Percentiles rank a stretch among this genome's conserved stretches.
phyloP scores from a whole-genome alignment of 2,329 filamentous ascomycete species.

The Fusarium avenaceum region DNA sequence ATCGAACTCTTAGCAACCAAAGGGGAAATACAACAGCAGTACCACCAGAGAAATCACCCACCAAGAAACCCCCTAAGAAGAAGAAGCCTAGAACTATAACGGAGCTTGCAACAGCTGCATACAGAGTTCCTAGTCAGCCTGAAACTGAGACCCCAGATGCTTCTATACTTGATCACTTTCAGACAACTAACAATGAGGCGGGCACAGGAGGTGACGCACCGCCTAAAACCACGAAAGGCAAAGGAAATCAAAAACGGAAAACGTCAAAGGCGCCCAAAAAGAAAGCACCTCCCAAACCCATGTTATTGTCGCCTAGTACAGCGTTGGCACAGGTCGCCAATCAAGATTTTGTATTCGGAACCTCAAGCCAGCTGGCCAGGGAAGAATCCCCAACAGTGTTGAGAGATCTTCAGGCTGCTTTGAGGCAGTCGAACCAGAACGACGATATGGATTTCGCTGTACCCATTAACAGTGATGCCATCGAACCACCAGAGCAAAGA shows the following conservation, averaged over 20 bases:
- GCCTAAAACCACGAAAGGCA: conserved; percentile 49
- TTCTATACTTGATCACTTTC: conserved; percentile 62
- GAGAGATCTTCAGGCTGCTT: conserved; percentile 71
- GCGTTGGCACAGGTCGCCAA: conserved; percentile 74
- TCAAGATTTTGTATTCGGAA: conserved; percentile 87
- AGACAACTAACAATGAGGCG: conserved; percentile 5
- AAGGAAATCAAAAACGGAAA: conserved; percentile 53
- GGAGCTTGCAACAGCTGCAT: conserved; percentile 79
- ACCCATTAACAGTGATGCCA: conserved; percentile 55
- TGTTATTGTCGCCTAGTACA: conserved; percentile 76
- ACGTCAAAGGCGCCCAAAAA: conserved; percentile 55
- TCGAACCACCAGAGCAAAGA: conserved; percentile 52
- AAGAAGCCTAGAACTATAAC: conserved; percentile 85
- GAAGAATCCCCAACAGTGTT: conserved; percentile 78
- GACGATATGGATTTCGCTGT: conserved; percentile 58
- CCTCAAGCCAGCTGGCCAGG: conserved; percentile 82
- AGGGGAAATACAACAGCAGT: conserved; percentile 43
- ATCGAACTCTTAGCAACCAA: conserved; percentile 63
- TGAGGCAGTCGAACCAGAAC: conserved; percentile 68
- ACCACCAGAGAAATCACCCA: conserved; percentile 54
- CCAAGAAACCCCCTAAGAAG: conserved; percentile 72
- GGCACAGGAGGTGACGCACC: conserved; percentile 10
- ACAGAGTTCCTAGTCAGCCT: conserved; percentile 57
- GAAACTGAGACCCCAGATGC: conserved; percentile 51
- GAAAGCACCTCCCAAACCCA: conserved; percentile 59